Evolutionary conservation across 345 rosid species (phyloP), one percentile per base, ranked within the genome.

Genomic region (Camelina hispida): DNA sequence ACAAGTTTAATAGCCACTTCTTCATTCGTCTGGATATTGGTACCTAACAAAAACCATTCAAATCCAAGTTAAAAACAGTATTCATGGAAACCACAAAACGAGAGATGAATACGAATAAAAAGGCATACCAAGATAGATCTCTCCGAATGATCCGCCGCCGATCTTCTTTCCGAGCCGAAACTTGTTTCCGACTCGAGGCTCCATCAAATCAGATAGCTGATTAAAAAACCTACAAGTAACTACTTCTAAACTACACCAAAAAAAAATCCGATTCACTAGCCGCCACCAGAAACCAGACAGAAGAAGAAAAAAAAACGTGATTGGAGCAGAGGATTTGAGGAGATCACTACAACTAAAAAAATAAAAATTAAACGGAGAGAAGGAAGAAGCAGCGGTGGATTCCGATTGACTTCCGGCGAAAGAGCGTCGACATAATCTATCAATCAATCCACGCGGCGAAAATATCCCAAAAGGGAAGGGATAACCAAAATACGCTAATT

Each of bases 1-100:
- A 95, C 99, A 61, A 95, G 99, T 85, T 95, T 95, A 84, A 95
- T 92, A 42, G 92, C 99, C 70, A 95, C 93, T 86, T 95, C 99
- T 82, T 95, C 99, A 58, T 87, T 92, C 7, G 99, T 92, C 76
- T 95, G 97, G 37, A 92, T 78, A 84, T 90, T 88, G 52, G 96
- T 87, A 67, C 99, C 99, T 95, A 23, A n/a, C n/a, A 2, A 68
- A 59, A 66, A 2, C 18, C 38, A 63, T 46, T 64, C 22, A 65
- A 73, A 28, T 12, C 46, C 35, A 73, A 20, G 47, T 20, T 2
- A 52, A 59, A 30, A 30, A 38, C 62, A 73, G 34, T n/a, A 51
- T 30, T 57, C 38, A 25, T 2, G 11, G 2, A 35, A 57, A 53
- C 22, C 54, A 77, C 0, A 51, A 28, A 3, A 9, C 25, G 7